A percentile compares a stretch with the other conserved stretches of the same genome.
These are phyloP conservation scores for Rhododendron griersonianum DNA, from an alignment of 148 eudicot species.

Conservation along the genomic window DNA sequence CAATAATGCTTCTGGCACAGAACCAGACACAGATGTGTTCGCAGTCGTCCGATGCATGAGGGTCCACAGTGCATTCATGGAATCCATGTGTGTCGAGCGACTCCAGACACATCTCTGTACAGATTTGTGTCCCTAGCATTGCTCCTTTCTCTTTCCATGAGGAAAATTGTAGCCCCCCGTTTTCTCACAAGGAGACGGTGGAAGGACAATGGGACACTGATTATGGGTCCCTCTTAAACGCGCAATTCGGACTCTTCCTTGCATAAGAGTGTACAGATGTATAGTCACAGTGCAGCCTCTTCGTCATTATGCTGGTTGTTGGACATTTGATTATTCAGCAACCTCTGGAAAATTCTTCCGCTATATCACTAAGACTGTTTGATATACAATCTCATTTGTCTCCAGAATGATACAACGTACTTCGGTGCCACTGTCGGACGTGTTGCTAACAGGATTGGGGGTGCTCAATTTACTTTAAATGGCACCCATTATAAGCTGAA, in stretches of 20 bases:
- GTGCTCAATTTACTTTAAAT: conserved; percentile 57
- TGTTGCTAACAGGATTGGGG: conserved; percentile 79
- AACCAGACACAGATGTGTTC: neutral
- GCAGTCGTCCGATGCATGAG: neutral
- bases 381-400: neutral
- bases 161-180: neutral
- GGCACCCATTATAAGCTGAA: conserved; percentile 55
- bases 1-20: neutral
- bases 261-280: neutral
- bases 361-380: neutral
- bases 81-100: neutral
- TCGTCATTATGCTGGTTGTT: neutral
- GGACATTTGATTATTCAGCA: neutral
- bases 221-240: neutral
- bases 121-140: neutral
- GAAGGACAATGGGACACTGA: neutral
- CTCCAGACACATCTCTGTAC: neutral
- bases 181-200: neutral
- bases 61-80: neutral
- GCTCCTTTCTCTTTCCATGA: neutral
- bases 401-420: conserved; percentile 55
- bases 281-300: neutral
- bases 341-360: neutral
- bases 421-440: conserved; percentile 80
- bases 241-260: neutral